Percentiles rank a stretch among this genome's conserved stretches.
phyloP scores from a whole-genome alignment of 257 asterid genomes.

The Oldenlandia corymbosa region DNA sequence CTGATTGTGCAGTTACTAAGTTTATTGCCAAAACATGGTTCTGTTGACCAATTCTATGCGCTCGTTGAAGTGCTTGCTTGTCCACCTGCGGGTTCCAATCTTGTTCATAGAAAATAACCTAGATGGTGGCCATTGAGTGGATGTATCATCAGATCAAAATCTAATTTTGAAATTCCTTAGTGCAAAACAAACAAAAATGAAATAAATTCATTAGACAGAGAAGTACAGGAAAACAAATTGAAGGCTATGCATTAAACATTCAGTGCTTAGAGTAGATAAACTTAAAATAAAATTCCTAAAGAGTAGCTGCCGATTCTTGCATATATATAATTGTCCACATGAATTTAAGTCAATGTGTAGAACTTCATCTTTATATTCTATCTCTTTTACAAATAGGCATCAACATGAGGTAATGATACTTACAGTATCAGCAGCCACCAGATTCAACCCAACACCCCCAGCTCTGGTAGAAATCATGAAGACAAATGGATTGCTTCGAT shows the following conservation, averaged over 20 bases:
- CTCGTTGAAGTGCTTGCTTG: conserved; percentile 97
- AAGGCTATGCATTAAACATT: background rate
- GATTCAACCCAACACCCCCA: conserved; percentile 96
- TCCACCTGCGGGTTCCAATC: conserved; percentile 99
- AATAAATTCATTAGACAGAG: no score
- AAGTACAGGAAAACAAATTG: no score
- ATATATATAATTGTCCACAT: background rate
- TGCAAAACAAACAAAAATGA: background rate
- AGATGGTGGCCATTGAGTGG: conserved; percentile 3
- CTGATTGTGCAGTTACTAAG: conserved; percentile 64
- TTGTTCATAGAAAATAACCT: conserved; percentile 96
- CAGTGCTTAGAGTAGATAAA: background rate
- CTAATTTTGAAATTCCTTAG: background rate
- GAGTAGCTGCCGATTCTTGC: background rate
- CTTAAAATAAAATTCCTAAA: background rate
- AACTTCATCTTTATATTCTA: background rate
- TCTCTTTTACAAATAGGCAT: background rate
- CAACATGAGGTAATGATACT: conserved; percentile 14
- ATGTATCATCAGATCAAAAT: background rate
- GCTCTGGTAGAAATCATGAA: conserved; percentile 96
- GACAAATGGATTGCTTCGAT: conserved; percentile 48
- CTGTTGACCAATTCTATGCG: conserved; percentile 91
- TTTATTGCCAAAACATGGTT: conserved; percentile 76
- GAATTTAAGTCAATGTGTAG: background rate
- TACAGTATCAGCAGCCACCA: conserved; percentile 98